Conservation (phyloP, 305 asterid genomes). For the Rubia balearica region DNA sequence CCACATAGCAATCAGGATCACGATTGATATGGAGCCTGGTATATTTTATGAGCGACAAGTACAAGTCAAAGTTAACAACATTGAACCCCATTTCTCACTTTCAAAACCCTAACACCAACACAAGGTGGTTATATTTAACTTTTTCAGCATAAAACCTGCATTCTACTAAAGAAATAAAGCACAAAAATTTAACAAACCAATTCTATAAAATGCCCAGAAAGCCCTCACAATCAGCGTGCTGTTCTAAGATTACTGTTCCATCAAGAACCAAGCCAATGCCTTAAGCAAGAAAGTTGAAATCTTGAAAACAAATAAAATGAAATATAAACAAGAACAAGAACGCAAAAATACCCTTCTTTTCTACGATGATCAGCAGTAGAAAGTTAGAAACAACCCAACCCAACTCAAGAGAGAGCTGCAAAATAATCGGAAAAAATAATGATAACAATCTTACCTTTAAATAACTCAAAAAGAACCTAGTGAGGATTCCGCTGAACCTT, state of each 20-base stretch:
- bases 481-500: constrained; percentile 6
- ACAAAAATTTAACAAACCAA: not conserved
- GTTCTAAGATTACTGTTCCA: not conserved
- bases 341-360: not conserved
- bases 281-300: not conserved
- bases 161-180: not conserved
- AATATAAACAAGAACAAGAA: not conserved
- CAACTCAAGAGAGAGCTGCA: not conserved
- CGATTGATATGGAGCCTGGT: not conserved
- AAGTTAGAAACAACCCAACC: not conserved
- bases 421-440: not conserved
- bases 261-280: not conserved
- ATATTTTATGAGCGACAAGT: not conserved
- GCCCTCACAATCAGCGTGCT: not conserved
- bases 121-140: not conserved
- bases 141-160: not conserved
- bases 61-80: not conserved
- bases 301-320: not conserved
- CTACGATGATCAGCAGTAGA: not conserved
- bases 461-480: constrained; percentile 6
- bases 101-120: constrained; percentile 10
- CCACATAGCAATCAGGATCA: not conserved
- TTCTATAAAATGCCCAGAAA: not conserved
- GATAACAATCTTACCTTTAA: not conserved
- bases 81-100: not conserved